A percentile compares a stretch with the other conserved stretches of the same genome.
phyloP scores from a whole-genome alignment of 2,329 filamentous ascomycete genomes.

The Cryoendolithus antarcticus region DNA sequence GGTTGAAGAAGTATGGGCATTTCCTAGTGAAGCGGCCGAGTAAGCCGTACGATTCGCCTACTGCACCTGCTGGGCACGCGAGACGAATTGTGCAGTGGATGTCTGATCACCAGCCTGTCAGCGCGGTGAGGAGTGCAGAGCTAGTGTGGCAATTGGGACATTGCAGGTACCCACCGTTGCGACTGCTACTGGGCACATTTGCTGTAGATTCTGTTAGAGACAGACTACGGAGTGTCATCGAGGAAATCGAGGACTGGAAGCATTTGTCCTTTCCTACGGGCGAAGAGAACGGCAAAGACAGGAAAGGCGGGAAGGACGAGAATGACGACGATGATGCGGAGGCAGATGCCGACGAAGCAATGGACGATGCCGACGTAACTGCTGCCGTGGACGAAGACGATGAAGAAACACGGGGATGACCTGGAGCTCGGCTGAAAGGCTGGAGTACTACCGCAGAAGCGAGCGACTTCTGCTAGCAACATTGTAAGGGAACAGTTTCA shows the following conservation, averaged over 20 bases:
- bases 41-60: slow-evolving; percentile 64
- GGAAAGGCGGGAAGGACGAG: slow-evolving; percentile 11
- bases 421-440: too few relatives aligned
- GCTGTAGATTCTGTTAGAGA: slow-evolving; percentile 94
- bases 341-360: slow-evolving; percentile 13
- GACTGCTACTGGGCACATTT: slow-evolving; percentile 80
- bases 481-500: too few relatives aligned
- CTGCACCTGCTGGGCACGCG: slow-evolving; percentile 76
- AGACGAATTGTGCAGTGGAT: slow-evolving; percentile 90
- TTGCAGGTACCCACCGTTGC: slow-evolving; percentile 81
- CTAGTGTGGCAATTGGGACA: slow-evolving; percentile 87
- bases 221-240: slow-evolving; percentile 75
- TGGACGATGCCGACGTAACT: slow-evolving; percentile 11
- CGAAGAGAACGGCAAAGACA: slow-evolving; percentile 16
- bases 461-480: too few relatives aligned
- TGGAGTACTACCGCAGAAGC: too few relatives aligned
- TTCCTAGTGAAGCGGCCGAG: slow-evolving; percentile 81
- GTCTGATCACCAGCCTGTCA: slow-evolving; percentile 81
- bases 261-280: slow-evolving; percentile 23
- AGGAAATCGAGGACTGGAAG: slow-evolving; percentile 49
- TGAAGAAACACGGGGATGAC: too few relatives aligned
- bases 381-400: slow-evolving; percentile 5
- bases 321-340: slow-evolving; percentile 10
- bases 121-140: slow-evolving; percentile 84
- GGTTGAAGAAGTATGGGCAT: slow-evolving; percentile 72